Evolutionary conservation across 495 filamentous ascomycete species (phyloP).

Genomic region (Astrothelium macrocarpum): DNA sequence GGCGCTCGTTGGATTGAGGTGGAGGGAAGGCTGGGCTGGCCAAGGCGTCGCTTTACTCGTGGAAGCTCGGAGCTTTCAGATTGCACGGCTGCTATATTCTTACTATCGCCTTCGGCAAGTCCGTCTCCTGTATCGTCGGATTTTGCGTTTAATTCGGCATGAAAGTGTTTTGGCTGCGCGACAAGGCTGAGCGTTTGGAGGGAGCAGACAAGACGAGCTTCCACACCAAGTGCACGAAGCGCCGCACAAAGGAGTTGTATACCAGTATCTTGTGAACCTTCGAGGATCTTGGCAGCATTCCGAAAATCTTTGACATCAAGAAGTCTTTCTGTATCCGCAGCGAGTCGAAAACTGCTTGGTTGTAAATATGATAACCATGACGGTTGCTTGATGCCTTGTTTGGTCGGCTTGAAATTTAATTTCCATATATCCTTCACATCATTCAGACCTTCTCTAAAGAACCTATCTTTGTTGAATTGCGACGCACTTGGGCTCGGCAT

Average conservation of each 20-base stretch:
- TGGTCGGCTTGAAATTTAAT: conserved; percentile 56
- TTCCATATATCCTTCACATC: conserved; percentile 58
- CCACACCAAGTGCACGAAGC: conserved; percentile 64
- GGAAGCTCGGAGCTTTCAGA: conserved; percentile 13
- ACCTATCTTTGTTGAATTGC: conserved; percentile 60
- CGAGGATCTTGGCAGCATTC: conserved; percentile 50
- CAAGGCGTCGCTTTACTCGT: conserved; percentile 32
- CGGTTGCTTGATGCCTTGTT: conserved; percentile 57
- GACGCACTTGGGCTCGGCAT: conserved; percentile 52
- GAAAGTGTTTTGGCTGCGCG: conserved; percentile 38
- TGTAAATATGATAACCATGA: conserved; percentile 60
- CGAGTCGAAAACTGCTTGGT: conserved; percentile 36
- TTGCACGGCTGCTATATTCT: conserved; percentile 7
- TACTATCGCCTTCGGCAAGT: neutral
- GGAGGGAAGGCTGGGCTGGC: conserved; percentile 34
- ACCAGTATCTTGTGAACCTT: conserved; percentile 80
- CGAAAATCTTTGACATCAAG: conserved; percentile 62
- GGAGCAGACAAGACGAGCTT: conserved; percentile 86
- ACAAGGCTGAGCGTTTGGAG: conserved; percentile 72
- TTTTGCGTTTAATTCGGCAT: conserved; percentile 33
- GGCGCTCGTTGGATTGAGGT: conserved; percentile 8
- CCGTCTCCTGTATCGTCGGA: conserved; percentile 26
- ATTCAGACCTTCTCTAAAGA: conserved; percentile 68
- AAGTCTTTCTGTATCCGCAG: conserved; percentile 34
- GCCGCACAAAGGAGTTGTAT: conserved; percentile 84